Percentiles rank a stretch among this genome's conserved stretches.
phyloP scores from a whole-genome alignment of 1,284 basidiomycete species.

The Naganishia albida region DNA sequence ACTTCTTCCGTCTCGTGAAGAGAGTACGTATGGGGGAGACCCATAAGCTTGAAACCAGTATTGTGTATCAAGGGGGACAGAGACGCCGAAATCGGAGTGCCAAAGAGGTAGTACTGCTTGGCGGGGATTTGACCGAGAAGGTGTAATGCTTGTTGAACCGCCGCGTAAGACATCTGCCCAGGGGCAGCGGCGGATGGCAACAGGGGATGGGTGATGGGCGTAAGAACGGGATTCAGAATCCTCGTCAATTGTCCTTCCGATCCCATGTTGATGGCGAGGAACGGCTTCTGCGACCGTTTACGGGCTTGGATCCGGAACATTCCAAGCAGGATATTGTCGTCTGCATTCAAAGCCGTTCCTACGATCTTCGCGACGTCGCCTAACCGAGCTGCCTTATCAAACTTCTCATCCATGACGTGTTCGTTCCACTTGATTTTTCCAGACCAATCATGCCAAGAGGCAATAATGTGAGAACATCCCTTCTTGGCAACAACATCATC shows the following conservation, averaged over 20 bases:
- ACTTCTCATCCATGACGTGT: slow-evolving; percentile 67
- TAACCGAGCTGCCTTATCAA: slow-evolving; percentile 63
- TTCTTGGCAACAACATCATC: slow-evolving; percentile 65
- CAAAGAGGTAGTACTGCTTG: slow-evolving; percentile 80
- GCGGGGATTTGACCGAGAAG: slow-evolving; percentile 76
- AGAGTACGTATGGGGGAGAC: slow-evolving; percentile 77
- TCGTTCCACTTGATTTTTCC: slow-evolving; percentile 82
- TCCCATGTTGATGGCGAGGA: slow-evolving; percentile 96
- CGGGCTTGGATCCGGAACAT: slow-evolving; percentile 63
- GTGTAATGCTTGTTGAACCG: slow-evolving; percentile 79
- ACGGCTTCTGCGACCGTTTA: slow-evolving; percentile 62
- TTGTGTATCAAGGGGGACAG: slow-evolving; percentile 94
- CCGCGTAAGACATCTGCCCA: slow-evolving; percentile 82
- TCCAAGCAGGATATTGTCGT: slow-evolving; percentile 80
- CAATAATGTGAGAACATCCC: slow-evolving; percentile 76
- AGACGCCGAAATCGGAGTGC: slow-evolving; percentile 82
- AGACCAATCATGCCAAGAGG: slow-evolving; percentile 92
- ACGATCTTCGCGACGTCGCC: slow-evolving; percentile 94
- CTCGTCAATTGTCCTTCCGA: slow-evolving; percentile 83
- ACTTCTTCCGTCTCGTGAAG: slow-evolving; percentile 74
- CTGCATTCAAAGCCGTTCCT: slow-evolving; percentile 71
- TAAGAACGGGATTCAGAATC: slow-evolving; percentile 80
- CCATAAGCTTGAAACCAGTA: slow-evolving; percentile 76
- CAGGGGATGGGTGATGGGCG: slow-evolving; percentile 83
- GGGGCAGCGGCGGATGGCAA: slow-evolving; percentile 84